A percentile compares a stretch with the other conserved stretches of the same genome.
Conservation (phyloP, 805 yeast species). For the Sugiyamaella boreocaroliniensis region DNA sequence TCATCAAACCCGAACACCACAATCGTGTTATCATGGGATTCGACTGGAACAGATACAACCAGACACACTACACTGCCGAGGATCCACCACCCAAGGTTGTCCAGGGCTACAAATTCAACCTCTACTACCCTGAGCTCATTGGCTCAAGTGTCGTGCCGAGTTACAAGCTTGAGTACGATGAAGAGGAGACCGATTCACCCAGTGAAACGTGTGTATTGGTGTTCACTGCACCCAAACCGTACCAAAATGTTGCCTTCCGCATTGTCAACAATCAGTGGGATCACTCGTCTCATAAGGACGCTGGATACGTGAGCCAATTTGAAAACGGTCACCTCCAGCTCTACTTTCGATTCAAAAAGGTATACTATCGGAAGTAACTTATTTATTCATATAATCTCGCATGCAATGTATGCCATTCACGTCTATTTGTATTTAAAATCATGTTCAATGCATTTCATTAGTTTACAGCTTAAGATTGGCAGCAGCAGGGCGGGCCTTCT, state of each 20-base stretch:
- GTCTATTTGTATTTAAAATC: no score
- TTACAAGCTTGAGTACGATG: constrained; percentile 23
- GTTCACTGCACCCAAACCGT: constrained; percentile 31
- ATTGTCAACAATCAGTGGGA: constrained; percentile 35
- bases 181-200: constrained; percentile 10
- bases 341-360: constrained; percentile 31
- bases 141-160: constrained; percentile 26
- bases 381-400: constrained; percentile 4
- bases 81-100: constrained; percentile 34
- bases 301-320: constrained; percentile 28
- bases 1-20: constrained; percentile 23
- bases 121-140: constrained; percentile 30
- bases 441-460: background rate
- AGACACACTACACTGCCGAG: constrained; percentile 29
- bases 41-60: constrained; percentile 34
- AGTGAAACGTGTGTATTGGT: constrained; percentile 27
- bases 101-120: constrained; percentile 33
- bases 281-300: constrained; percentile 20
- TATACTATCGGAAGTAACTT: constrained; percentile 24
- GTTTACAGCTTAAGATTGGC: constrained; percentile 29
- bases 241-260: constrained; percentile 31
- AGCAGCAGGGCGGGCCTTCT: constrained; percentile 25
- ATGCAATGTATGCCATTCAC: no score
- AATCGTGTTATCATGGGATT: constrained; percentile 31
- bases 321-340: constrained; percentile 32